Evolutionary conservation across 768 basidiomycete species (phyloP).

Genomic region (Pleurotus tuber-regium): DNA sequence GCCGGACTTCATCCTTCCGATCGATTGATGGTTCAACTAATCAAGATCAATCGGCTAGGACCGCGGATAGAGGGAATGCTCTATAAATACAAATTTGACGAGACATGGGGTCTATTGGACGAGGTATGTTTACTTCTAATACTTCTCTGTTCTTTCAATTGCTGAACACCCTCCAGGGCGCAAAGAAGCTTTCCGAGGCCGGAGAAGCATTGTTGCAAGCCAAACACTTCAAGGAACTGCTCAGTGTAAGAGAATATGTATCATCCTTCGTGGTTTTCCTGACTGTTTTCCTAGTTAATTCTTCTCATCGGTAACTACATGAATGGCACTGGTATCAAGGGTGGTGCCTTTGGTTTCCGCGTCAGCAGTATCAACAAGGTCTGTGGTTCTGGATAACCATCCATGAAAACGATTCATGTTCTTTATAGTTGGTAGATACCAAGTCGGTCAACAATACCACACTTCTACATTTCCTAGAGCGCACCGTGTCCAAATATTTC

Average conservation of each 20-base stretch:
- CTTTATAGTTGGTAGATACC: constrained; percentile 84
- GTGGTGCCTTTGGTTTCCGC: constrained; percentile 95
- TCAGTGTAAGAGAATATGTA: constrained; percentile 56
- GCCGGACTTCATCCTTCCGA: constrained; percentile 91
- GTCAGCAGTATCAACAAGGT: constrained; percentile 98
- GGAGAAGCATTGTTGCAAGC: constrained; percentile 78
- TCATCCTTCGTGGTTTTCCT: not conserved
- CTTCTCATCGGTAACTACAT: constrained; percentile 97
- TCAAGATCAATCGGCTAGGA: constrained; percentile 86
- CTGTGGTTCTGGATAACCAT: constrained; percentile 11
- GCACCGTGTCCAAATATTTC: constrained; percentile 85
- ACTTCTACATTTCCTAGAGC: constrained; percentile 89
- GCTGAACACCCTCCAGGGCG: constrained; percentile 48
- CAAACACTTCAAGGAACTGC: constrained; percentile 84
- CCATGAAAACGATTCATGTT: not conserved
- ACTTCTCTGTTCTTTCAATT: no score
- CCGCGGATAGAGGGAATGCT: constrained; percentile 96
- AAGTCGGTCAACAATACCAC: constrained; percentile 96
- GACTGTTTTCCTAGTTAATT: constrained; percentile 56
- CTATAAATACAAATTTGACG: constrained; percentile 85
- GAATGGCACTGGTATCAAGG: constrained; percentile 95
- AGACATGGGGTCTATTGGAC: constrained; percentile 77
- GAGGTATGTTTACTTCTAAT: constrained; percentile 48
- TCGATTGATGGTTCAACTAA: constrained; percentile 94
- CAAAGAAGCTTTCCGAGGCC: constrained; percentile 78